Percentiles rank a stretch among this genome's conserved stretches.
Evolutionary conservation across 2,329 filamentous ascomycete genomes (phyloP).

Genomic region (Hortaea sp.): DNA sequence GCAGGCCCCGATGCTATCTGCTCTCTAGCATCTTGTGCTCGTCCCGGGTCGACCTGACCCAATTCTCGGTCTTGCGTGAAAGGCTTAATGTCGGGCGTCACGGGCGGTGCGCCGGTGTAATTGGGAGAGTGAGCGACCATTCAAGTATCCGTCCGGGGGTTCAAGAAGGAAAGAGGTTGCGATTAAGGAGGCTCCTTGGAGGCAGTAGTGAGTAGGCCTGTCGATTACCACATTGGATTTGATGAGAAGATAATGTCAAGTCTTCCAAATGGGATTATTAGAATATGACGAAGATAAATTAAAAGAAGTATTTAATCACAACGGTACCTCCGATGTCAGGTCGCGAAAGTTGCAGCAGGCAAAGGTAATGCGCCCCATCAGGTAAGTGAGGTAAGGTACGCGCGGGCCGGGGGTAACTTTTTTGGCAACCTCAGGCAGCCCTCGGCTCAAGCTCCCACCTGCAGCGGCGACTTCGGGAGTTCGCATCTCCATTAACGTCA

Average conservation of each 20-base stretch:
- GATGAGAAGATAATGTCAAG: no score
- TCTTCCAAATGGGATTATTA: no score
- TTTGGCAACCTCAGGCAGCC: neutral
- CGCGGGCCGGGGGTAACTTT: no score
- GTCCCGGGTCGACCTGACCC: constrained; percentile 15
- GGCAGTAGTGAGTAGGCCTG: no score
- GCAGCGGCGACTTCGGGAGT: constrained; percentile 3
- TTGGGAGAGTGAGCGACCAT: constrained; percentile 2
- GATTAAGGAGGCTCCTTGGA: no score
- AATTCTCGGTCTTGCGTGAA: constrained; percentile 18
- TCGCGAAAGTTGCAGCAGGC: no score
- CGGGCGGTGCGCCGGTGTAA: neutral
- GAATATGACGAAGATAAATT: no score
- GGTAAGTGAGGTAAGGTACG: neutral
- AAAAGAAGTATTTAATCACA: no score
- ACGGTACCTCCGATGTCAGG: no score
- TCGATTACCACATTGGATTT: no score
- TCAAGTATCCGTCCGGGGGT: neutral
- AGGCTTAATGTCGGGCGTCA: constrained; percentile 3
- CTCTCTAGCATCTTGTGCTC: constrained; percentile 8
- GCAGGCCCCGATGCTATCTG: constrained; percentile 22
- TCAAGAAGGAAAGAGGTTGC: no score
- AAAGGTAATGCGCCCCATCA: no score
- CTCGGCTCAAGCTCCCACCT: neutral
- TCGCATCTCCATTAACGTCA: constrained; percentile 1